phyloP scores from a whole-genome alignment of 306 rosid species.

The Senna tora region DNA sequence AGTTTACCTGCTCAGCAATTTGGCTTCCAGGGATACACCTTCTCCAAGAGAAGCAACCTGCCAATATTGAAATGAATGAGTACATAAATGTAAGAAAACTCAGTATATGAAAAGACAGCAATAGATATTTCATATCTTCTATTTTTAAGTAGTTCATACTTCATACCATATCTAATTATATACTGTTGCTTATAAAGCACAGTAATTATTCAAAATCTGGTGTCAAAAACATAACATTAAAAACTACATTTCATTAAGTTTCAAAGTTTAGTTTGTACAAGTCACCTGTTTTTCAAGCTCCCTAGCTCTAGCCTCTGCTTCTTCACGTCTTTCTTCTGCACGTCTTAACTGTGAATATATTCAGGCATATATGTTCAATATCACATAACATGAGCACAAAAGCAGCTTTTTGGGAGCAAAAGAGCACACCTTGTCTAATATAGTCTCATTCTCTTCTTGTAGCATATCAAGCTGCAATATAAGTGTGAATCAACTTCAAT shows the following conservation, averaged over 20 bases:
- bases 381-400: conserved; percentile 32
- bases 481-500: conserved; percentile 39
- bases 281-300: conserved; percentile 79
- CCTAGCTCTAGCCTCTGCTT: conserved; percentile 74
- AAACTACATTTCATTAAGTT: background rate
- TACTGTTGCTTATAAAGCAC: background rate
- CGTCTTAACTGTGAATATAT: conserved; percentile 68
- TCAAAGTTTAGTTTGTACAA: conserved; percentile 15
- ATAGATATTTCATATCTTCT: background rate
- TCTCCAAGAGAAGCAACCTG: conserved; percentile 96
- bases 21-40: conserved; percentile 96
- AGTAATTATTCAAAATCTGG: conserved; percentile 12
- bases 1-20: conserved; percentile 80
- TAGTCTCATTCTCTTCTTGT: conserved; percentile 20
- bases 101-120: conserved; percentile 6
- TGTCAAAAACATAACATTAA: background rate
- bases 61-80: conserved; percentile 40
- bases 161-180: conserved; percentile 9
- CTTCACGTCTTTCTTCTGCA: conserved; percentile 64
- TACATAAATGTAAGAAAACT: conserved; percentile 30
- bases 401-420: conserved; percentile 5
- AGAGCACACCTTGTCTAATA: conserved; percentile 31
- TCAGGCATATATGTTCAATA: conserved; percentile 35
- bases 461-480: conserved; percentile 95
- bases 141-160: conserved; percentile 1